Conservation (phyloP, 2,329 filamentous ascomycete genomes). For the Cladosporium sp. region DNA sequence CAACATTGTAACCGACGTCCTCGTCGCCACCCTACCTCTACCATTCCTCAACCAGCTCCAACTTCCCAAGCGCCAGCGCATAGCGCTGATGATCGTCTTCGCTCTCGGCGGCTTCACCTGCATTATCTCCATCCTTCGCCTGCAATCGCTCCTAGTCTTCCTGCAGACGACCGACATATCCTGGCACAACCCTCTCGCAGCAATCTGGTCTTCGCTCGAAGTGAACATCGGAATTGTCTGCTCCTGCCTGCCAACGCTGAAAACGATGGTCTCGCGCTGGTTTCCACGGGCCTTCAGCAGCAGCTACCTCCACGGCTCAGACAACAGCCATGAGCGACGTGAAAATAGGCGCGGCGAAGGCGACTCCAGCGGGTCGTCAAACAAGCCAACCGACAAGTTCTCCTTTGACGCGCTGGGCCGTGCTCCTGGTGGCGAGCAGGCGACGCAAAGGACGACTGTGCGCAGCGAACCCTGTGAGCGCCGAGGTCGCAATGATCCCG, state of each 20-base stretch:
- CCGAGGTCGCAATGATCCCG: not conserved
- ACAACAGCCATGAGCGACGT: not conserved
- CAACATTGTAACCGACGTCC: constrained; percentile 35
- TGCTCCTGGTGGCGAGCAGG: not conserved
- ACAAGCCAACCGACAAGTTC: not conserved
- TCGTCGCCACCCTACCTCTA: constrained; percentile 32
- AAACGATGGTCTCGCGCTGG: constrained; percentile 32
- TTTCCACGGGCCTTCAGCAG: constrained; percentile 31
- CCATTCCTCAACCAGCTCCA: constrained; percentile 32
- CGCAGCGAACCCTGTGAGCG: not conserved
- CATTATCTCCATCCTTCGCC: constrained; percentile 30
- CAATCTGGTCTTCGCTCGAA: constrained; percentile 35
- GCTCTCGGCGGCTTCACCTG: constrained; percentile 31
- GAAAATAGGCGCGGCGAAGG: not conserved
- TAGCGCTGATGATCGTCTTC: constrained; percentile 34
- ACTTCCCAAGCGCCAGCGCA: constrained; percentile 29
- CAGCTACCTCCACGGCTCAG: constrained; percentile 1
- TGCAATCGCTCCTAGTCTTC: constrained; percentile 27
- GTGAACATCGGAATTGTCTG: constrained; percentile 34
- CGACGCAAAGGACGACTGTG: not conserved
- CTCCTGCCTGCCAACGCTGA: constrained; percentile 36
- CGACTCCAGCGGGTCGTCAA: not conserved
- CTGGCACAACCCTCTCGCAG: constrained; percentile 30
- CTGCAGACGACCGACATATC: constrained; percentile 23
- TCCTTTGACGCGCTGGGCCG: not conserved